Conservation (phyloP, 306 rosid genomes). For the Argentina anserina region DNA sequence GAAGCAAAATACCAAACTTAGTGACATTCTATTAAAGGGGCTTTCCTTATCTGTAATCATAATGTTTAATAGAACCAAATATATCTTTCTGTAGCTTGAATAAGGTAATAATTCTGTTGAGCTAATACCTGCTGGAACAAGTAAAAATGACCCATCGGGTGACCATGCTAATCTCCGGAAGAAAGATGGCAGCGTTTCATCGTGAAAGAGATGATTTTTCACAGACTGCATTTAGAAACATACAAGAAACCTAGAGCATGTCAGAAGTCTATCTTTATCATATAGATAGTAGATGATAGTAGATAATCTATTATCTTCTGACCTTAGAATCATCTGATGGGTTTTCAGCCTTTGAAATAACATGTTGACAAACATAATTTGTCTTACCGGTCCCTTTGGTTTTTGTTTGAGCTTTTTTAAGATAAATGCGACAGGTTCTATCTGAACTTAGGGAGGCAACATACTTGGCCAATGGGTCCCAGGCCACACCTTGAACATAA, state of each 20-base stretch:
- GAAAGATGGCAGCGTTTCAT: slow-evolving; percentile 89
- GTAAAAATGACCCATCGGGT: slow-evolving; percentile 89
- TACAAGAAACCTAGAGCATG: slow-evolving; percentile 21
- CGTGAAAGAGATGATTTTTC: slow-evolving; percentile 78
- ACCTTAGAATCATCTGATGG: slow-evolving; percentile 72
- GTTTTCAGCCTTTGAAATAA: slow-evolving; percentile 71
- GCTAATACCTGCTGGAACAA: slow-evolving; percentile 87
- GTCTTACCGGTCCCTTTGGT: slow-evolving; percentile 56
- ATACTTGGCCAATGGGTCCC: slow-evolving; percentile 83
- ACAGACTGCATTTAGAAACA: slow-evolving; percentile 48
- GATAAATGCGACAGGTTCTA: slow-evolving; percentile 79
- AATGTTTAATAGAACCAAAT: not conserved
- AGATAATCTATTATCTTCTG: slow-evolving; percentile 21
- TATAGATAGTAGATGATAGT: not conserved
- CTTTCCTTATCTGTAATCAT: not conserved
- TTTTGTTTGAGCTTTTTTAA: slow-evolving; percentile 61
- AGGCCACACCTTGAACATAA: slow-evolving; percentile 98
- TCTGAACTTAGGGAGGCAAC: slow-evolving; percentile 90
- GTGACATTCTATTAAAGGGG: not conserved
- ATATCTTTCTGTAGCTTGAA: not conserved
- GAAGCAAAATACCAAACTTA: not conserved
- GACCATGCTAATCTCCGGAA: slow-evolving; percentile 96
- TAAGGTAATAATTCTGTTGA: not conserved
- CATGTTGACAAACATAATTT: slow-evolving; percentile 71
- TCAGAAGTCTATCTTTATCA: slow-evolving; percentile 12